Percentiles rank a stretch among this genome's conserved stretches.
These are phyloP conservation scores for Candida sonorensis DNA, from an alignment of 805 yeast genomes.

Conservation along the genomic window DNA sequence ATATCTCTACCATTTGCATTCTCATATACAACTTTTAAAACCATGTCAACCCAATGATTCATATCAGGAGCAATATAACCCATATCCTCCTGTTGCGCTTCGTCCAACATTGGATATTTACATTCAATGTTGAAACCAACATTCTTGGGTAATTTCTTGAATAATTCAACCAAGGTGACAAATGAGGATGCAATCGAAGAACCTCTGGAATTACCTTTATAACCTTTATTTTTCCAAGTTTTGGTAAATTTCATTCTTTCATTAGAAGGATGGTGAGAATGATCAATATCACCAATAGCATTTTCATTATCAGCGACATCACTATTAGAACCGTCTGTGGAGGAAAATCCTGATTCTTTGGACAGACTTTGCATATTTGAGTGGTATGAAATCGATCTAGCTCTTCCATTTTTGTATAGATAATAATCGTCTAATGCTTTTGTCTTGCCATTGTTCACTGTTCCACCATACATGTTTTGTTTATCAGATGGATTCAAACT, in stretches of 20 bases:
- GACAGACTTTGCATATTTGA: slow-evolving; percentile 6
- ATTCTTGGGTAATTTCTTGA: slow-evolving; percentile 68
- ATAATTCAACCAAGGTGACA: slow-evolving; percentile 80
- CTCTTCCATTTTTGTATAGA: slow-evolving; percentile 21
- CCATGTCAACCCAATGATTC: slow-evolving; percentile 85
- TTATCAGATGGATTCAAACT: slow-evolving; percentile 35
- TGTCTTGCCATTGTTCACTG: slow-evolving; percentile 5
- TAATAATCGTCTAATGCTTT: slow-evolving; percentile 26
- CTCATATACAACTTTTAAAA: slow-evolving; percentile 72
- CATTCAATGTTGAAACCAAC: slow-evolving; percentile 95
- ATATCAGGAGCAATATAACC: slow-evolving; percentile 78
- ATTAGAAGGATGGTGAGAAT: slow-evolving; percentile 28
- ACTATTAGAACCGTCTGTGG: not conserved
- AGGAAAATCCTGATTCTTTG: too few relatives aligned
- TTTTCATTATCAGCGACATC: not conserved
- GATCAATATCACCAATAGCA: slow-evolving; percentile 19
- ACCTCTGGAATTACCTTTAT: slow-evolving; percentile 91
- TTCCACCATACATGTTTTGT: slow-evolving; percentile 1
- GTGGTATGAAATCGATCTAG: slow-evolving; percentile 31
- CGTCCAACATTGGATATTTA: slow-evolving; percentile 93
- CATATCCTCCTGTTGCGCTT: slow-evolving; percentile 82
- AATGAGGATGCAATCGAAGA: slow-evolving; percentile 85
- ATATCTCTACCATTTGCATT: slow-evolving; percentile 75
- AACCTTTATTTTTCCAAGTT: slow-evolving; percentile 79
- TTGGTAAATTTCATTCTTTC: slow-evolving; percentile 80